A percentile compares a stretch with the other conserved stretches of the same genome.
Conservation (phyloP, 441 rosid species). For the Erodium trifolium region DNA sequence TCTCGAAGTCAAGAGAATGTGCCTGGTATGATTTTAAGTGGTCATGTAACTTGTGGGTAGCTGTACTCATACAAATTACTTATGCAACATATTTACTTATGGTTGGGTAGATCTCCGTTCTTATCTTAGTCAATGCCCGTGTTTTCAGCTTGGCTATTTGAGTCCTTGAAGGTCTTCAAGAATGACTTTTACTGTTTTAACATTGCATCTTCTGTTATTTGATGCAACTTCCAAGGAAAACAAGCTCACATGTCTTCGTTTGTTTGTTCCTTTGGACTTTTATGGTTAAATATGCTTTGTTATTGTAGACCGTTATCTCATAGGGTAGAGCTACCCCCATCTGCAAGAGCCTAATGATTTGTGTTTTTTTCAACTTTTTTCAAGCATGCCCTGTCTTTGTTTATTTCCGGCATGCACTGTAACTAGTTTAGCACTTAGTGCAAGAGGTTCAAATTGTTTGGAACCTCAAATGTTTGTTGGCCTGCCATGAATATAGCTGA, state of each 20-base stretch:
- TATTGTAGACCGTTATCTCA: not conserved
- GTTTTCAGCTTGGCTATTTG: conserved; percentile 16
- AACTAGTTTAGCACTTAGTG: not conserved
- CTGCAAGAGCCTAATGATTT: conserved; percentile 1
- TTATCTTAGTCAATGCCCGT: conserved; percentile 16
- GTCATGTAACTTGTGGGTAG: not conserved
- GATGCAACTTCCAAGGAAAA: conserved; percentile 15
- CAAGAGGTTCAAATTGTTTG: not conserved
- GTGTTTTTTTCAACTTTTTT: not conserved
- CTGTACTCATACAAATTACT: not conserved
- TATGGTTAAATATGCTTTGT: conserved; percentile 6
- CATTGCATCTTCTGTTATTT: conserved; percentile 17
- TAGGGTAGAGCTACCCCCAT: not conserved
- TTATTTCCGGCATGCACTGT: not conserved
- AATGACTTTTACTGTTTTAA: conserved; percentile 2
- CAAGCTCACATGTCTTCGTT: not conserved
- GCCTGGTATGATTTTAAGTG: not conserved
- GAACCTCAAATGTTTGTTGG: conserved; percentile 5
- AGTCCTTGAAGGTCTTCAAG: conserved; percentile 3
- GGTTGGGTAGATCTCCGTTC: conserved; percentile 11
- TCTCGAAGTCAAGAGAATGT: not conserved
- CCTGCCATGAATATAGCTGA: conserved; percentile 4
- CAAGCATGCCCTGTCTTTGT: not conserved
- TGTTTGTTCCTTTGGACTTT: conserved; percentile 14
- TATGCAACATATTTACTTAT: too few relatives aligned